Evolutionary conservation across 805 yeast species (phyloP), one percentile per base, ranked within the genome.

Genomic region (Limtongozyma cylindracea): DNA sequence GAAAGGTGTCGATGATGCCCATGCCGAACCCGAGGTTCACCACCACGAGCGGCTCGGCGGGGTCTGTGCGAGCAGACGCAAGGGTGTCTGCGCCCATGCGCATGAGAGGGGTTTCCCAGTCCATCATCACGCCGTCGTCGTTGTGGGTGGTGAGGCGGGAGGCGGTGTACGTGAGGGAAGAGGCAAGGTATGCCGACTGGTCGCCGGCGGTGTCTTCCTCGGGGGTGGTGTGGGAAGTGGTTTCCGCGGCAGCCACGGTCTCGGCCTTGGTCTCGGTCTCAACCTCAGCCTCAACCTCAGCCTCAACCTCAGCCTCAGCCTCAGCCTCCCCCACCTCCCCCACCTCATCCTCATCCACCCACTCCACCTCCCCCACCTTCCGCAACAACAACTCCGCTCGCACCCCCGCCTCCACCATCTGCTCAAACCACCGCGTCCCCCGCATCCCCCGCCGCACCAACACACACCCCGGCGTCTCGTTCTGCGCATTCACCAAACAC

Each of bases 51-150:
- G n/a, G n/a, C 19, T 49, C 55, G 7, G 50, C 38, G 6, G 15
- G 6, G 6, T 13, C 15, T n/a, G n/a, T n/a, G n/a, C n/a, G n/a
- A n/a, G n/a, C n/a, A n/a, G n/a, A n/a, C n/a, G n/a, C n/a, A n/a
- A n/a, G n/a, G n/a, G n/a, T n/a, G 17, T 53, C 49, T 1, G 39
- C 39, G 2, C 37, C 41, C 10, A 68, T 53, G 23, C 56, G 49
- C 96, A 82, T 82, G 25, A 82, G 51, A 11, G 65, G 61, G 4
- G 64, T 56, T 39, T 82, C 96, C 96, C 96, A 82, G 32, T 71
- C 72, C 96, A 82, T 82, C 96, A 82, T 82, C 3, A 82, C 95
- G 10, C 94, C 96, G 35, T 82, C 95, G 21, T 59, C 53, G 23
- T 69, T 49, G 12, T 63, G 69, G 1, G 95, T 84, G 13, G 77